These are phyloP conservation scores for Globisporangium solare DNA, from an alignment of 352 stramenopile species.

Conservation along the genomic window DNA sequence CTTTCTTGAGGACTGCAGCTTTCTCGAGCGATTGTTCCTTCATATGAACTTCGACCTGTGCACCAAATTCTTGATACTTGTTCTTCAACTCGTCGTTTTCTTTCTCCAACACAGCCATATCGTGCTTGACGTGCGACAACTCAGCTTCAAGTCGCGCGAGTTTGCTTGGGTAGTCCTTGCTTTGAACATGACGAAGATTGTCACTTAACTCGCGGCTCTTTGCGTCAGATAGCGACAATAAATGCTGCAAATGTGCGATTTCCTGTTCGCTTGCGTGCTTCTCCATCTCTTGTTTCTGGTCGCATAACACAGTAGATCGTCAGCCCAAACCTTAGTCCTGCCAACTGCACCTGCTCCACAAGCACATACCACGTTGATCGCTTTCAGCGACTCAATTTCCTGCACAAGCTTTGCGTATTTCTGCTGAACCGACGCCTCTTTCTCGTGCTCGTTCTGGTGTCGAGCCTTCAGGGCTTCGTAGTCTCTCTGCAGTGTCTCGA, in stretches of 20 bases:
- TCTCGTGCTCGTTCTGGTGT: constrained; percentile 23
- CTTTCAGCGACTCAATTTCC: constrained; percentile 33
- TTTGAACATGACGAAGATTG: constrained; percentile 34
- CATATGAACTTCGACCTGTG: constrained; percentile 72
- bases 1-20: constrained; percentile 22
- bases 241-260: constrained; percentile 44
- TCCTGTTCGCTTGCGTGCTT: constrained; percentile 51
- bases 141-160: constrained; percentile 48
- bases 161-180: constrained; percentile 43
- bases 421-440: constrained; percentile 14
- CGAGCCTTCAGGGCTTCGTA: constrained; percentile 31
- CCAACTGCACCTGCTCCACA: background rate
- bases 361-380: constrained; percentile 15
- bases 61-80: constrained; percentile 71
- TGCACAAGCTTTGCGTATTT: constrained; percentile 18
- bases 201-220: constrained; percentile 42
- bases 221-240: constrained; percentile 39
- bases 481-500: constrained; percentile 36
- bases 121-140: constrained; percentile 32
- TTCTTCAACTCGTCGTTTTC: constrained; percentile 54
- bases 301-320: constrained; percentile 1
- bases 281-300: constrained; percentile 45
- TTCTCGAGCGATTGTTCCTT: constrained; percentile 61
- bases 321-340: constrained; percentile 7
- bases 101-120: constrained; percentile 25